phyloP scores from a whole-genome alignment of 305 asterid species.

The Fraxinus sp. region DNA sequence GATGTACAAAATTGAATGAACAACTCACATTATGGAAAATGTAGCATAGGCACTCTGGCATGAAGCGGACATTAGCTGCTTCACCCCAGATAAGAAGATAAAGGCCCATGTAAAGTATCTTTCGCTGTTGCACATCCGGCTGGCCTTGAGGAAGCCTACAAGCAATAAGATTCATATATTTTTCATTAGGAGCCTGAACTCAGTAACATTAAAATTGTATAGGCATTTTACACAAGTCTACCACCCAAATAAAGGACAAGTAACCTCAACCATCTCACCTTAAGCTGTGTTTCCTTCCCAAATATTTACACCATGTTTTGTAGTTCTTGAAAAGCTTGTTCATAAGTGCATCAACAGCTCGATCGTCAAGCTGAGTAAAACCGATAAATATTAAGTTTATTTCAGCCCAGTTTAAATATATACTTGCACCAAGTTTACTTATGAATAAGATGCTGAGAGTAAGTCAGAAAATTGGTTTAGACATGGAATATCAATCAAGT shows the following conservation, averaged over 20 bases:
- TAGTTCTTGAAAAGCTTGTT: slow-evolving; percentile 94
- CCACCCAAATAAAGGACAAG: slow-evolving; percentile 1
- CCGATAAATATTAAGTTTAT: slow-evolving; percentile 17
- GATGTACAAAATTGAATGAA: slow-evolving; percentile 25
- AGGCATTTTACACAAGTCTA: slow-evolving; percentile 6
- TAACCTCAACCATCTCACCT: slow-evolving; percentile 48
- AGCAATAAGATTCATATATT: slow-evolving; percentile 21
- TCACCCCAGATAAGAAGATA: slow-evolving; percentile 99
- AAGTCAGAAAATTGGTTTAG: not conserved
- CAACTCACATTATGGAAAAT: slow-evolving; percentile 91
- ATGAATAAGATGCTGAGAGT: not conserved
- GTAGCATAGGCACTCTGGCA: slow-evolving; percentile 99
- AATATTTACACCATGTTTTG: slow-evolving; percentile 97
- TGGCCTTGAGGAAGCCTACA: slow-evolving; percentile 89
- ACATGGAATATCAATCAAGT: slow-evolving; percentile 18
- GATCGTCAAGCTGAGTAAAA: slow-evolving; percentile 79
- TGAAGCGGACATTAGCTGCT: slow-evolving; percentile 93
- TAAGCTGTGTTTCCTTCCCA: slow-evolving; percentile 93
- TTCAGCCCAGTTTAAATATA: slow-evolving; percentile 19
- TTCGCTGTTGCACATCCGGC: slow-evolving; percentile 84
- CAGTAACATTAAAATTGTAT: not conserved
- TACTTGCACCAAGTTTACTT: slow-evolving; percentile 12
- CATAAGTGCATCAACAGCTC: slow-evolving; percentile 94
- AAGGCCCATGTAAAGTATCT: slow-evolving; percentile 96
- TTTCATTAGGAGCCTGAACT: slow-evolving; percentile 21